A percentile compares a stretch with the other conserved stretches of the same genome.
phyloP scores from a whole-genome alignment of 805 yeast genomes.

The Kodamaea restingae region DNA sequence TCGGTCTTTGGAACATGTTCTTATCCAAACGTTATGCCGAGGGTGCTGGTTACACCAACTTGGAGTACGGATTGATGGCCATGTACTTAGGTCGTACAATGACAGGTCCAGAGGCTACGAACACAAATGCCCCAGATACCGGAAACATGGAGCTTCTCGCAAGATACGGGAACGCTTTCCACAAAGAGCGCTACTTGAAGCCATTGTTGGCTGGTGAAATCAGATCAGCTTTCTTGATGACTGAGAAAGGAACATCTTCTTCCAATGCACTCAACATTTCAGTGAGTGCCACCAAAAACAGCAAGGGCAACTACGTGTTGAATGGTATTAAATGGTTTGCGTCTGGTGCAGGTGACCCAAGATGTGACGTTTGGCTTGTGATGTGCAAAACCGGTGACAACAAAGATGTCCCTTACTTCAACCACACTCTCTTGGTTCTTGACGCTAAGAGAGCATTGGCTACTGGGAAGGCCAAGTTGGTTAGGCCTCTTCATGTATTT shows the following conservation, averaged over 20 bases:
- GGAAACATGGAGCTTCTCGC: constrained; percentile 54
- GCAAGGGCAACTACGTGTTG: constrained; percentile 44
- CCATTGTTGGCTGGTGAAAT: constrained; percentile 54
- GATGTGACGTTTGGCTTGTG: constrained; percentile 50
- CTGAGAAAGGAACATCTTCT: constrained; percentile 56
- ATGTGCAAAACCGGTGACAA: constrained; percentile 46
- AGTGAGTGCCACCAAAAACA: constrained; percentile 35
- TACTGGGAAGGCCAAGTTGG: constrained; percentile 44
- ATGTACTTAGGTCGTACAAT: constrained; percentile 53
- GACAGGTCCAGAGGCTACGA: constrained; percentile 57
- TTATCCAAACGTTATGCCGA: constrained; percentile 44
- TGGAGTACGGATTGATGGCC: constrained; percentile 66
- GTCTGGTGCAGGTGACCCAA: constrained; percentile 67
- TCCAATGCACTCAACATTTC: constrained; percentile 61
- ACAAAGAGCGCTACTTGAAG: constrained; percentile 43
- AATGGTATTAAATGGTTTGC: constrained; percentile 70
- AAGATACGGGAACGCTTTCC: constrained; percentile 37
- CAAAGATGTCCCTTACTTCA: constrained; percentile 34
- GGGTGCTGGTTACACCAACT: constrained; percentile 56
- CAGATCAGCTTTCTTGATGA: constrained; percentile 62
- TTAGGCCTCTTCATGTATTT: constrained; percentile 51
- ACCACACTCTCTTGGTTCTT: constrained; percentile 54
- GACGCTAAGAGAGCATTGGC: constrained; percentile 49
- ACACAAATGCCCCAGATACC: constrained; percentile 61
- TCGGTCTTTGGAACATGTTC: constrained; percentile 62